Conservation (phyloP, 805 yeast genomes). For the Myxozyma sirexii region DNA sequence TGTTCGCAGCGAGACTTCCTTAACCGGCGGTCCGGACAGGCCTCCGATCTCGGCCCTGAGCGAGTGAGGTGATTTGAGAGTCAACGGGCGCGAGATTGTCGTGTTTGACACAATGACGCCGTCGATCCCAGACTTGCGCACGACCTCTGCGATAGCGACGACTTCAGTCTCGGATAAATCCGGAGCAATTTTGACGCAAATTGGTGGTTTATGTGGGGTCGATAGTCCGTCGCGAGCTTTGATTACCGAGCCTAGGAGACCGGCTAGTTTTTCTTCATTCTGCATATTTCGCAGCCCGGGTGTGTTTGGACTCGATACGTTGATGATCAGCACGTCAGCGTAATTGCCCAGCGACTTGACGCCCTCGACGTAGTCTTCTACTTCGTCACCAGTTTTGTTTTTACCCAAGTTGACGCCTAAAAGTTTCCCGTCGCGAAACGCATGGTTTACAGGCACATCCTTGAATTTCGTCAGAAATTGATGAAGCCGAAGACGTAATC, state of each 20-base stretch:
- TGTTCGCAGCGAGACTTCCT: constrained; percentile 74
- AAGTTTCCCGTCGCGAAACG: constrained; percentile 65
- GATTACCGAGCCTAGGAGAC: constrained; percentile 62
- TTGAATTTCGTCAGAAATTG: constrained; percentile 27
- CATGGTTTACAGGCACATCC: constrained; percentile 37
- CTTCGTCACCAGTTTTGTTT: constrained; percentile 89
- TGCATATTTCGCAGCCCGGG: constrained; percentile 92
- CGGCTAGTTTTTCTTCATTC: constrained; percentile 69
- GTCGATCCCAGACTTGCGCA: constrained; percentile 75
- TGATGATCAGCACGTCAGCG: constrained; percentile 88
- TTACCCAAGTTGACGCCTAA: constrained; percentile 88
- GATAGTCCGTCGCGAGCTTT: constrained; percentile 61
- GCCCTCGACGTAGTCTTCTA: constrained; percentile 81
- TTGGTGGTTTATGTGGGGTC: constrained; percentile 62
- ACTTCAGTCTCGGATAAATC: constrained; percentile 83
- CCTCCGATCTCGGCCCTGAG: constrained; percentile 75
- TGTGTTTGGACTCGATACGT: constrained; percentile 94
- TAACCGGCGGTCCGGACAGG: constrained; percentile 87
- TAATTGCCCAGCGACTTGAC: constrained; percentile 76
- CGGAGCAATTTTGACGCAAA: constrained; percentile 91
- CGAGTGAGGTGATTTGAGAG: constrained; percentile 54
- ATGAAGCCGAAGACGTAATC: constrained; percentile 64
- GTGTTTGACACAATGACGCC: constrained; percentile 94
- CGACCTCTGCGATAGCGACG: constrained; percentile 77
- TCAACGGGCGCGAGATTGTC: constrained; percentile 77